phyloP scores from a whole-genome alignment of 345 rosid species.

The Populus simonii region DNA sequence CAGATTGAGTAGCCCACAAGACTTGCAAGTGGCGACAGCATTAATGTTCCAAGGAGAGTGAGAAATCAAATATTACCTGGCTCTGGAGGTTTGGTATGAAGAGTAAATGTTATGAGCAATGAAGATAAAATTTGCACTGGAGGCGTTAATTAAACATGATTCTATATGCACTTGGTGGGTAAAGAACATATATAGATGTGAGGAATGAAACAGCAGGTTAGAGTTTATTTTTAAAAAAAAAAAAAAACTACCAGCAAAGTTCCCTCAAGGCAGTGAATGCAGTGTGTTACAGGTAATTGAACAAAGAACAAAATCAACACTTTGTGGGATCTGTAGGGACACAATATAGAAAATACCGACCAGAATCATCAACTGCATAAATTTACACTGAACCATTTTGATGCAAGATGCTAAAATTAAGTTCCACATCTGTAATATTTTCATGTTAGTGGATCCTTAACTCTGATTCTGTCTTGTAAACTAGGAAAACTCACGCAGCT shows the following conservation, averaged over 20 bases:
- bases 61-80: too few species aligned
- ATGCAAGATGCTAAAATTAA: neutral
- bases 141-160: neutral
- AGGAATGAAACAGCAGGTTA: neutral
- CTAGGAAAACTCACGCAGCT: neutral
- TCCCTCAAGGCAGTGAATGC: constrained; percentile 79
- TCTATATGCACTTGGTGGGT: neutral
- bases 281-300: constrained; percentile 59
- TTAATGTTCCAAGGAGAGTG: too few species aligned
- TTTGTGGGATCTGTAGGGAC: constrained; percentile 75
- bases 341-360: neutral
- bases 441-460: neutral
- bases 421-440: neutral
- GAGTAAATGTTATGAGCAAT: too few species aligned
- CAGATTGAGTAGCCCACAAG: neutral
- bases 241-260: constrained; percentile 59
- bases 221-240: neutral
- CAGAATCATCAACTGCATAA: neutral
- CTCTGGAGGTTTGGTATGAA: too few species aligned
- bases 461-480: neutral
- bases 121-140: neutral
- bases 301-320: constrained; percentile 60
- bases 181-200: neutral
- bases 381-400: neutral
- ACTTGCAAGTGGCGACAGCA: too few species aligned